These are phyloP conservation scores for Emericellopsis cladophorae DNA, from an alignment of 2,329 filamentous ascomycete species.

Conservation along the genomic window DNA sequence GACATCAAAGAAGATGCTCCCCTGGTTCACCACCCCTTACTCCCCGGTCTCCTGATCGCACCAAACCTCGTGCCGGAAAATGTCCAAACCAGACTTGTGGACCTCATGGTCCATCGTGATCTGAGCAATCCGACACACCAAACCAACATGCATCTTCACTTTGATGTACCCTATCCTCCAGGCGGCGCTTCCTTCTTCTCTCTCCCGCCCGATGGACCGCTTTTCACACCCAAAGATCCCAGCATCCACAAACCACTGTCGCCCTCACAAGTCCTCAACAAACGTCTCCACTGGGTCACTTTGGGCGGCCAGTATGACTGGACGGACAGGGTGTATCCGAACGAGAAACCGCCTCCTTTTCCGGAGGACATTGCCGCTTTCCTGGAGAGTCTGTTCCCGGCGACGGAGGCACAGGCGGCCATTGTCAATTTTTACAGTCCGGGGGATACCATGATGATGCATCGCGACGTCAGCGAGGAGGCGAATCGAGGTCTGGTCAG, in stretches of 20 bases:
- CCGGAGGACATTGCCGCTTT: conserved; percentile 60
- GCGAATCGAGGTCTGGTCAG: conserved; percentile 69
- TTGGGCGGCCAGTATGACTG: conserved; percentile 95
- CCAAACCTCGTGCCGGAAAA: conserved; percentile 59
- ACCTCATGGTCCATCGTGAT: conserved; percentile 64
- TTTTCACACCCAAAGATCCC: conserved; percentile 56
- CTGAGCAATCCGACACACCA: conserved; percentile 61
- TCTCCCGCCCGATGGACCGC: conserved; percentile 24
- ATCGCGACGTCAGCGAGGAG: conserved; percentile 86
- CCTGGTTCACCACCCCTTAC: conserved; percentile 50
- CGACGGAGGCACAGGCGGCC: conserved; percentile 71
- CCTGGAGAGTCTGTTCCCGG: conserved; percentile 58
- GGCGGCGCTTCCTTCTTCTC: conserved; percentile 39
- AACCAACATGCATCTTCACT: conserved; percentile 85
- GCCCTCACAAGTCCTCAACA: conserved; percentile 57
- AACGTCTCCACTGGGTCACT: conserved; percentile 85
- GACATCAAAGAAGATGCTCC: conserved; percentile 24
- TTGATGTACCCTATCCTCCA: conserved; percentile 49
- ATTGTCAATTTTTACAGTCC: conserved; percentile 91
- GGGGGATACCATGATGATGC: conserved; percentile 81
- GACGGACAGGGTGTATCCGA: conserved; percentile 75
- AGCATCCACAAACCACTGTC: conserved; percentile 62
- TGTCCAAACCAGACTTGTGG: conserved; percentile 59
- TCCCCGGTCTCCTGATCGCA: conserved; percentile 68
- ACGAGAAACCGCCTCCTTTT: conserved; percentile 54